phyloP scores from a whole-genome alignment of 768 basidiomycete genomes.

The Pleurotus tuber-regium region DNA sequence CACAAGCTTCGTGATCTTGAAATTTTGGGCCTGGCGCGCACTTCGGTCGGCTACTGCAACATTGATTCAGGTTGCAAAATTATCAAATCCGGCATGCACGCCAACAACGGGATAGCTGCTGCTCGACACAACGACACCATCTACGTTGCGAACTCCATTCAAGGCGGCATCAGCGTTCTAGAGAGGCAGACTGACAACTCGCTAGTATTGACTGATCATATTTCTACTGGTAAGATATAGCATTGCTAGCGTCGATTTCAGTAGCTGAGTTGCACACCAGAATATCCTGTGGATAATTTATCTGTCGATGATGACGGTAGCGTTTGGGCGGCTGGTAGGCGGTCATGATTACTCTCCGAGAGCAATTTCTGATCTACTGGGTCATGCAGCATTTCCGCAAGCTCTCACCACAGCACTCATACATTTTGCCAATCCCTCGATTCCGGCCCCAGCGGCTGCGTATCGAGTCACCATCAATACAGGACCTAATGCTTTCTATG shows the following conservation, averaged over 20 bases:
- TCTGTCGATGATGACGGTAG: slow-evolving; percentile 56
- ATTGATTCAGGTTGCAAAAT: slow-evolving; percentile 57
- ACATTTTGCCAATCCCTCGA: slow-evolving; percentile 41
- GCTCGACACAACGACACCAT: slow-evolving; percentile 56
- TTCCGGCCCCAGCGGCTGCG: slow-evolving; percentile 44
- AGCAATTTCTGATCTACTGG: background rate
- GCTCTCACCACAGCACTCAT: slow-evolving; percentile 28
- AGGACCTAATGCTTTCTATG: slow-evolving; percentile 49
- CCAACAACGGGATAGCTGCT: slow-evolving; percentile 61
- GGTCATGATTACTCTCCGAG: background rate
- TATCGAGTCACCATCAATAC: slow-evolving; percentile 53
- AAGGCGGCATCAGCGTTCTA: slow-evolving; percentile 48
- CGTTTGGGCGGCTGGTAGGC: slow-evolving; percentile 60
- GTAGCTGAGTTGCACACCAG: background rate
- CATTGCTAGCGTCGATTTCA: background rate
- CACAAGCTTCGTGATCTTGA: slow-evolving; percentile 16
- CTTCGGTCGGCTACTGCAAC: slow-evolving; percentile 67
- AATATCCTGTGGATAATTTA: slow-evolving; percentile 48
- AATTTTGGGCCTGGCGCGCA: slow-evolving; percentile 30
- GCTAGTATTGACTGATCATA: slow-evolving; percentile 49
- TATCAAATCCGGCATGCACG: slow-evolving; percentile 47
- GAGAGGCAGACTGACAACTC: slow-evolving; percentile 59
- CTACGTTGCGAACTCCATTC: slow-evolving; percentile 51
- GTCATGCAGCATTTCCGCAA: slow-evolving; percentile 41
- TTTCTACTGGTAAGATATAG: slow-evolving; percentile 45